phyloP scores from a whole-genome alignment of 192 early-diverging fungal genomes.

The Pilaira anomala region DNA sequence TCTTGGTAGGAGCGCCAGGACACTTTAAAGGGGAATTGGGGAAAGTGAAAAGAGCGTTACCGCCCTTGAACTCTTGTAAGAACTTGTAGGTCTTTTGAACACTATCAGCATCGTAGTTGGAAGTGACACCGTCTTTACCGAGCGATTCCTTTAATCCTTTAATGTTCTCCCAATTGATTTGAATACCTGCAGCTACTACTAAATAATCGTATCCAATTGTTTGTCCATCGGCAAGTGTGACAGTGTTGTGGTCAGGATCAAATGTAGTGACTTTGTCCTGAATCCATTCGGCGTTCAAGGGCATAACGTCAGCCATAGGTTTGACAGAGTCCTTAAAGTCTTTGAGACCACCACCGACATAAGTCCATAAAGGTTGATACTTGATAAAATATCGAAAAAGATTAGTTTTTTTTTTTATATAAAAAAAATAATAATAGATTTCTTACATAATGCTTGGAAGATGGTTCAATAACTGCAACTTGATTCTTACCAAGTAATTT shows the following conservation, averaged over 20 bases:
- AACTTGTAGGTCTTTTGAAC: slow-evolving; percentile 75
- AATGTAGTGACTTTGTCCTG: slow-evolving; percentile 66
- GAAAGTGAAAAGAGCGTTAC: slow-evolving; percentile 87
- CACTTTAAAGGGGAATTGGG: slow-evolving; percentile 86
- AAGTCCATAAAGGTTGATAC: slow-evolving; percentile 90
- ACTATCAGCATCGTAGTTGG: slow-evolving; percentile 74
- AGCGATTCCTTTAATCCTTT: slow-evolving; percentile 70
- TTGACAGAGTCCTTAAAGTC: slow-evolving; percentile 62
- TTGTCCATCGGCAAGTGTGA: slow-evolving; percentile 64
- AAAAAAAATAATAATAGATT: not conserved
- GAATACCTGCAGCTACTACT: slow-evolving; percentile 76
- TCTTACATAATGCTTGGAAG: slow-evolving; percentile 63
- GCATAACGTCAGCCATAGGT: slow-evolving; percentile 67
- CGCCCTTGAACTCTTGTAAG: slow-evolving; percentile 64
- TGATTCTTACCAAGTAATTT: slow-evolving; percentile 58
- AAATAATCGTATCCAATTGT: slow-evolving; percentile 65
- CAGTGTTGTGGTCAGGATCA: slow-evolving; percentile 64
- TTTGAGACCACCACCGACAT: slow-evolving; percentile 87
- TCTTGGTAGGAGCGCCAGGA: slow-evolving; percentile 87
- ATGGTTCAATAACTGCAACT: slow-evolving; percentile 76
- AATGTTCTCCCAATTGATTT: slow-evolving; percentile 73
- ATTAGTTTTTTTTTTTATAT: not conserved
- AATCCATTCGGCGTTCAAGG: slow-evolving; percentile 74
- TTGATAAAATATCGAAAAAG: slow-evolving; percentile 18
- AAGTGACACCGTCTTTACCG: slow-evolving; percentile 79